Conservation (phyloP, 768 basidiomycete genomes). For the Pleurotus ostreatus region DNA sequence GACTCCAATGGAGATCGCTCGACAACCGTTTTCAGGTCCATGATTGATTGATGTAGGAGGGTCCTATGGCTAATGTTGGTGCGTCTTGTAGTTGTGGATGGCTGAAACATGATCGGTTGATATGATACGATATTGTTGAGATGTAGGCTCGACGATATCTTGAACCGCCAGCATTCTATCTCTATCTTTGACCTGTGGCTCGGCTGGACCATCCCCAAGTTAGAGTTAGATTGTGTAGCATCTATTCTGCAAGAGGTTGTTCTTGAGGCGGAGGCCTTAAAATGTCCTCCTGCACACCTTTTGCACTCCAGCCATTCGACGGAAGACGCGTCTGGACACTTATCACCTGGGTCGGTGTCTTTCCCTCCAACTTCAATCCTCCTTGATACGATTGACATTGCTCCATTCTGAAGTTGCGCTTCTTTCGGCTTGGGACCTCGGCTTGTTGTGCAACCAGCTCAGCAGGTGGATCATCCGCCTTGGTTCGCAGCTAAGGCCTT, state of each 20-base stretch:
- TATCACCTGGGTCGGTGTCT: conserved; percentile 8
- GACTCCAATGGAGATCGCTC: neutral
- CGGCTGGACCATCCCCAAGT: too few relatives aligned
- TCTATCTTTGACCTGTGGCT: too few relatives aligned
- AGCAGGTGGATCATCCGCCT: neutral
- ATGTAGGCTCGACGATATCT: neutral
- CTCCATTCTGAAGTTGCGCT: neutral
- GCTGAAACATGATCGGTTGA: conserved; percentile 10
- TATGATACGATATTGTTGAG: conserved; percentile 7
- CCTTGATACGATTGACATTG: conserved; percentile 9
- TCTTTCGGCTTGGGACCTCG: neutral
- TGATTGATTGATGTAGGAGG: neutral
- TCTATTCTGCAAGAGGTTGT: too few relatives aligned
- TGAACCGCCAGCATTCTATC: too few relatives aligned
- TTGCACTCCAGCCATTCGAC: neutral
- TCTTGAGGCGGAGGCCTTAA: neutral
- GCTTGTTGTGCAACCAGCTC: neutral
- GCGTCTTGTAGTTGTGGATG: neutral
- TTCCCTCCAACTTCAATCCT: conserved; percentile 1
- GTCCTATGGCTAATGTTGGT: neutral
- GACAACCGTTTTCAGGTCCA: neutral
- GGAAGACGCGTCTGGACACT: neutral
- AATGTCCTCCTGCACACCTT: neutral
- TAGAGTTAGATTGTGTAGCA: too few relatives aligned
- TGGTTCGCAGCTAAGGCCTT: conserved; percentile 1